Percentiles rank a stretch among this genome's conserved stretches.
Evolutionary conservation across 1,284 basidiomycete species (phyloP).

Genomic region (Fomitiporia mediterranea): DNA sequence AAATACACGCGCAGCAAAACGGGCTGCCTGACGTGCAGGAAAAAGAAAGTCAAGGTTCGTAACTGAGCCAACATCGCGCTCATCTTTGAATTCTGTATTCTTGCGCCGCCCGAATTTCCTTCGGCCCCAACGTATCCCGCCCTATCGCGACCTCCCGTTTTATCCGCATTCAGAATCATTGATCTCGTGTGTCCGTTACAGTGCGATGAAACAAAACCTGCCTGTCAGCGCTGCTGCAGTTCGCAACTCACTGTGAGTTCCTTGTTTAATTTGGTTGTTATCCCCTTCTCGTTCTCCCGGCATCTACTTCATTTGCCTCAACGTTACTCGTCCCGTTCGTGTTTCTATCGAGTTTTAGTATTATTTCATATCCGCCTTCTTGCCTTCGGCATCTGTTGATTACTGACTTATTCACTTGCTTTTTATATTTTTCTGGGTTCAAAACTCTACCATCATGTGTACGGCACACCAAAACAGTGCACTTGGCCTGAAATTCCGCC

Average conservation of each 20-base stretch:
- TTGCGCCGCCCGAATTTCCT: slow-evolving; percentile 5
- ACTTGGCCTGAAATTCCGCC: slow-evolving; percentile 29
- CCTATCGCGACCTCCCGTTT: neutral
- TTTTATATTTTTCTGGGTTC: neutral
- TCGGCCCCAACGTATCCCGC: neutral
- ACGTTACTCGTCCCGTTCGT: neutral
- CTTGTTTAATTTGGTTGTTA: slow-evolving; percentile 5
- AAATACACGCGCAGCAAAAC: slow-evolving; percentile 32
- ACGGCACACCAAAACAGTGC: slow-evolving; percentile 23
- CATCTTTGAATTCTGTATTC: neutral
- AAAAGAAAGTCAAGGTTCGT: slow-evolving; percentile 31
- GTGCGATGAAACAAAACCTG: slow-evolving; percentile 31
- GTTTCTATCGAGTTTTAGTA: neutral
- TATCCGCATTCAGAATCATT: slow-evolving; percentile 6
- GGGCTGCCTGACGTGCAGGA: slow-evolving; percentile 30
- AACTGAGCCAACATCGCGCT: slow-evolving; percentile 14
- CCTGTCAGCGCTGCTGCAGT: slow-evolving; percentile 29
- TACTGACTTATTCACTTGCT: neutral
- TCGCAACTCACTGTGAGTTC: slow-evolving; percentile 28
- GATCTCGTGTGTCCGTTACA: slow-evolving; percentile 16
- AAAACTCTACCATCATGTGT: neutral
- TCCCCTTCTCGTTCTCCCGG: neutral
- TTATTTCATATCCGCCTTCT: neutral
- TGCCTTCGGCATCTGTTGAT: slow-evolving; percentile 4
- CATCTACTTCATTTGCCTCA: slow-evolving; percentile 1